Base-by-base conservation (phyloP, 2,329 filamentous ascomycete genomes). In the Monosporascus sp. region DNA sequence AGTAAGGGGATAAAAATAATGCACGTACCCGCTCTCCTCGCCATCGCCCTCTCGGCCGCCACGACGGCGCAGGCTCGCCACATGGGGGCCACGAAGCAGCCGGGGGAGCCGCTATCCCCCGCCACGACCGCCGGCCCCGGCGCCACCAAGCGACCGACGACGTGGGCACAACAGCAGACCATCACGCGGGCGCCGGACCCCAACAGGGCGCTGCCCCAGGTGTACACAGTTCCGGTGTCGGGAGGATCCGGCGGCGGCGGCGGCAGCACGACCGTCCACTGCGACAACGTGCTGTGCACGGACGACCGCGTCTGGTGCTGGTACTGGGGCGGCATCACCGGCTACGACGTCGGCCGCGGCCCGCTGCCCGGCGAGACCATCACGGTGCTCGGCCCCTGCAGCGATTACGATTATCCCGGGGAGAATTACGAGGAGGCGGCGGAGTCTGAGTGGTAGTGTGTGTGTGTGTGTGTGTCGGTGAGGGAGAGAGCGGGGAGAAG, bases 291-390 rank as follows among this genome's bases (percentile, higher is more conserved):
- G 31, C 66, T 54, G 54, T 68, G 65, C 57, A 51, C 58, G 44
- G 43, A 57, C 17, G 59, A 61, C 5, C 62, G 52, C 15, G 57
- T 51, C 15, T 50, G 63, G 27, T 69, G 67, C 53, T 56, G 60
- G 46, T 66, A 66, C 54, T 69, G 62, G 63, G 66, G 57, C 17
- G 65, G 65, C 22, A 54, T 61, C 51, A 68, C 67, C 5, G 59
- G 60, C 17, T 68, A 57, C 54, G 64, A 68, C 15, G 53, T 63
- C 37, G 58, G 55, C 22, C 55, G 50, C 3, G 65, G 64, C 6
- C 61, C 62, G 5, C 53, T 65, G 1, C 63, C 66, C 2, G 66
- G 67, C 9, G 62, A 64, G 56, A 49, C 46, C 4, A 52, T 56
- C 18, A 63, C 62, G 4, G 24, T 57, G 1, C 52, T 65, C 11